Conservation (phyloP, 768 basidiomycete species). For the Mycena maculata region DNA sequence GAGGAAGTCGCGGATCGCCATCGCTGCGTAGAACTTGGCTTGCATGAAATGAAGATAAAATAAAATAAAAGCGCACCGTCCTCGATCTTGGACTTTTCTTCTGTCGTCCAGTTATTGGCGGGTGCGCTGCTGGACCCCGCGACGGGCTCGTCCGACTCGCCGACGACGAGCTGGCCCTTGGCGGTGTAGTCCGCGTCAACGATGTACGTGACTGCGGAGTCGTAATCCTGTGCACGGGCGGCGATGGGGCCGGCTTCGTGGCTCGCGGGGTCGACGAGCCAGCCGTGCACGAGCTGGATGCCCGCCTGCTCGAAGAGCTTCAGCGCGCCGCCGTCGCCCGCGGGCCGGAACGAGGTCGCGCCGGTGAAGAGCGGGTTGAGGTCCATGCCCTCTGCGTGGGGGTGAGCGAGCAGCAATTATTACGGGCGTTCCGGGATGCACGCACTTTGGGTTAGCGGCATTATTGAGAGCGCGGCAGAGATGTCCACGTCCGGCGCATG, state of each 20-base stretch:
- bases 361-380: constrained; percentile 87
- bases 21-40: constrained; percentile 65
- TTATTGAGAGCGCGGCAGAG: constrained; percentile 77
- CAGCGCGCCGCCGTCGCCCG: constrained; percentile 78
- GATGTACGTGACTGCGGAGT: constrained; percentile 77
- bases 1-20: constrained; percentile 75
- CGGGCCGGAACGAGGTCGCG: constrained; percentile 74
- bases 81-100: constrained; percentile 72
- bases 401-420: constrained; percentile 6
- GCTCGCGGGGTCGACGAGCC: constrained; percentile 81
- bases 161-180: constrained; percentile 67
- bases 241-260: constrained; percentile 67
- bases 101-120: constrained; percentile 54
- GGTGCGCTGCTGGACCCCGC: constrained; percentile 37
- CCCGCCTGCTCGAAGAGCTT: constrained; percentile 87
- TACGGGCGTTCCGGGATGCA: constrained; percentile 20
- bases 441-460: constrained; percentile 84
- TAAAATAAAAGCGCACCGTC: constrained; percentile 63
- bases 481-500: constrained; percentile 70
- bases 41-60: constrained; percentile 18
- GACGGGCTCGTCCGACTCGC: constrained; percentile 44
- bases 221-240: constrained; percentile 69
- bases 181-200: constrained; percentile 85
- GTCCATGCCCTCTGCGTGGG: constrained; percentile 80
- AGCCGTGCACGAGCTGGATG: constrained; percentile 88